Evolutionary conservation across 148 eudicot species (phyloP).

Genomic region (Talinum fruticosum): DNA sequence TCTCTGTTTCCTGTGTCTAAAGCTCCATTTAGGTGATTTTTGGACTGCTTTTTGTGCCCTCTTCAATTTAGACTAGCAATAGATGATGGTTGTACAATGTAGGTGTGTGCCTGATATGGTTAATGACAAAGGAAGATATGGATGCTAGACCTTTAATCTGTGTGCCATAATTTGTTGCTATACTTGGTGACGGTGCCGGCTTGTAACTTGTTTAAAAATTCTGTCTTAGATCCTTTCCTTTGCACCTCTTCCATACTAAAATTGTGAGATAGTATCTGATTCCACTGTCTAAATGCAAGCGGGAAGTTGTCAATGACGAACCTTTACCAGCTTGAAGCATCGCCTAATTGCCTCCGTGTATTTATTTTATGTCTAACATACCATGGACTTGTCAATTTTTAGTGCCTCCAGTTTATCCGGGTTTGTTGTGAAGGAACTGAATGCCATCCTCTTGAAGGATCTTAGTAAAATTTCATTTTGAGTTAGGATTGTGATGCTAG

Average conservation of each 20-base stretch:
- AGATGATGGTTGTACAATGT: conserved; percentile 3
- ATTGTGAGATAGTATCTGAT: conserved; percentile 4
- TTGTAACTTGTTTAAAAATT: background rate
- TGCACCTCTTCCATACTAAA: background rate
- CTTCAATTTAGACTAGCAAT: background rate
- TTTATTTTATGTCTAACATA: background rate
- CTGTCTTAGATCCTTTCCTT: background rate
- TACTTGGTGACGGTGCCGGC: conserved; percentile 2
- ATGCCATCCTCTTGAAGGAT: background rate
- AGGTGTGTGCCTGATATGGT: conserved; percentile 6
- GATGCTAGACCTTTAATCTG: background rate
- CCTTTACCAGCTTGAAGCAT: background rate
- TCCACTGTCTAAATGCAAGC: background rate
- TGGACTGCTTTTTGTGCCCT: background rate
- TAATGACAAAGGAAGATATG: background rate
- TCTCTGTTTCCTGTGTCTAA: background rate
- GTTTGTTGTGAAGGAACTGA: background rate
- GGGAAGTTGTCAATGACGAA: background rate
- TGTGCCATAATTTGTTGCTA: background rate
- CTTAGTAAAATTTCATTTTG: background rate
- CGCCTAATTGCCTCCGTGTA: background rate
- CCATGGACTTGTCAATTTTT: background rate
- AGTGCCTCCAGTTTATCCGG: background rate
- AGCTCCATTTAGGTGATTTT: background rate
- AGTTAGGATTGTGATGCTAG: background rate